Evolutionary conservation across 192 early-diverging fungal genomes (phyloP).

Genomic region (Spizellomyces sp.): DNA sequence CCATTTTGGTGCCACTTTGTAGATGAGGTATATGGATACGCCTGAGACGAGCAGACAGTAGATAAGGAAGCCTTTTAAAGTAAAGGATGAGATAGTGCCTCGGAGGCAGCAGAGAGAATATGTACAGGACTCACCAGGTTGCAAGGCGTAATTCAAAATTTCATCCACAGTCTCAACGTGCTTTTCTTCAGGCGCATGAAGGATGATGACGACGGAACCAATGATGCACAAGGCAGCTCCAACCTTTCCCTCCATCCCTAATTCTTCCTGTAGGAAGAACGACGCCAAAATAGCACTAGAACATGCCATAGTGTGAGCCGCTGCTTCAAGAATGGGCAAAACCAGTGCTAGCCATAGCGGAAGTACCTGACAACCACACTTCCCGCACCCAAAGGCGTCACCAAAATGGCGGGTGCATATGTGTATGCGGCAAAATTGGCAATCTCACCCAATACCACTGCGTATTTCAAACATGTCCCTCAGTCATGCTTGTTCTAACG

Average conservation of each 20-base stretch:
- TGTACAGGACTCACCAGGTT: slow-evolving; percentile 57
- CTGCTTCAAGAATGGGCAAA: neutral
- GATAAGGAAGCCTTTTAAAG: slow-evolving; percentile 68
- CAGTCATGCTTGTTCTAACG: neutral
- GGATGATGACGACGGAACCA: slow-evolving; percentile 79
- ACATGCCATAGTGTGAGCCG: neutral
- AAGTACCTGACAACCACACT: slow-evolving; percentile 82
- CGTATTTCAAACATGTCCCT: neutral
- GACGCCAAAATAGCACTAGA: slow-evolving; percentile 83
- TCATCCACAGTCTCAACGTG: slow-evolving; percentile 80
- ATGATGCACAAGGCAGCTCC: slow-evolving; percentile 90
- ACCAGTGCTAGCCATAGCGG: slow-evolving; percentile 3
- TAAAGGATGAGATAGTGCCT: slow-evolving; percentile 1
- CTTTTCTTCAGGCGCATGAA: slow-evolving; percentile 86
- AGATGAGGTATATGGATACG: slow-evolving; percentile 78
- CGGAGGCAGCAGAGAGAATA: neutral
- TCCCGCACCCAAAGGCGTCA: slow-evolving; percentile 90
- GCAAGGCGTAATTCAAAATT: slow-evolving; percentile 77
- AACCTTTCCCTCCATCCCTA: slow-evolving; percentile 80
- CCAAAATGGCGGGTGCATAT: slow-evolving; percentile 93
- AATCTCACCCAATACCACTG: slow-evolving; percentile 90
- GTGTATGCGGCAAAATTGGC: slow-evolving; percentile 96
- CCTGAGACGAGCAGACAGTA: slow-evolving; percentile 71
- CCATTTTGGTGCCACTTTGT: slow-evolving; percentile 72
- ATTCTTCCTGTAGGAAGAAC: slow-evolving; percentile 83